A percentile compares a stretch with the other conserved stretches of the same genome.
Evolutionary conservation across 495 filamentous ascomycete species (phyloP).

Genomic region (Schizothecium vesticola): DNA sequence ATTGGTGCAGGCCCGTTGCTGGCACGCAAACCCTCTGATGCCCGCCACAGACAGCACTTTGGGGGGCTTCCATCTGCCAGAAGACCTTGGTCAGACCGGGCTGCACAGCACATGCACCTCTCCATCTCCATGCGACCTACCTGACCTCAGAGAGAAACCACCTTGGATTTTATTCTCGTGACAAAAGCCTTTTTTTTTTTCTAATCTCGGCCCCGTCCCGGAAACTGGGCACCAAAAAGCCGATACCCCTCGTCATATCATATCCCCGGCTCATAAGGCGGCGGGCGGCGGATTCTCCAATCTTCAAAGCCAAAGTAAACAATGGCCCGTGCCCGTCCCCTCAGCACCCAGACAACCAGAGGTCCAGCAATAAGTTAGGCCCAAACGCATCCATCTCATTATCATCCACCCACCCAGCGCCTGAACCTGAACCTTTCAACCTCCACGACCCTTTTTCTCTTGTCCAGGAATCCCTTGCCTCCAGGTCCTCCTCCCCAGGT

Average conservation of each 20-base stretch:
- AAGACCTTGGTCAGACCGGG: background rate
- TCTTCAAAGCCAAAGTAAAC: conserved; percentile 23
- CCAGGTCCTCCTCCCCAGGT: background rate
- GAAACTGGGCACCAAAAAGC: background rate
- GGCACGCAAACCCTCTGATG: conserved; percentile 7
- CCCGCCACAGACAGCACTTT: background rate
- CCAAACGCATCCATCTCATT: background rate
- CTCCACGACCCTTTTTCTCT: background rate
- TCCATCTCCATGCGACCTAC: background rate
- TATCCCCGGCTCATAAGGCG: conserved; percentile 2
- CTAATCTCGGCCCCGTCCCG: background rate
- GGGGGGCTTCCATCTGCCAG: background rate
- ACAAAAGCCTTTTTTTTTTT: conserved; percentile 4
- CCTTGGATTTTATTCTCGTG: conserved; percentile 1
- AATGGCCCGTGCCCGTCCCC: conserved; percentile 29
- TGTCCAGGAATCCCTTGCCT: conserved; percentile 1
- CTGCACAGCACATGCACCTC: background rate
- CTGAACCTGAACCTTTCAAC: background rate
- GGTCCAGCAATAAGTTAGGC: background rate
- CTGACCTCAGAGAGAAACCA: conserved; percentile 2
- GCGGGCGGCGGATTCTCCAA: background rate
- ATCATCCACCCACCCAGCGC: conserved; percentile 14
- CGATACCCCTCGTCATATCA: background rate
- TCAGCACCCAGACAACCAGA: conserved; percentile 28
- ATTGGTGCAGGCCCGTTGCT: background rate